These are phyloP conservation scores for Kingdonia uniflora DNA, from an alignment of 164 flowering plant species.

Conservation along the genomic window DNA sequence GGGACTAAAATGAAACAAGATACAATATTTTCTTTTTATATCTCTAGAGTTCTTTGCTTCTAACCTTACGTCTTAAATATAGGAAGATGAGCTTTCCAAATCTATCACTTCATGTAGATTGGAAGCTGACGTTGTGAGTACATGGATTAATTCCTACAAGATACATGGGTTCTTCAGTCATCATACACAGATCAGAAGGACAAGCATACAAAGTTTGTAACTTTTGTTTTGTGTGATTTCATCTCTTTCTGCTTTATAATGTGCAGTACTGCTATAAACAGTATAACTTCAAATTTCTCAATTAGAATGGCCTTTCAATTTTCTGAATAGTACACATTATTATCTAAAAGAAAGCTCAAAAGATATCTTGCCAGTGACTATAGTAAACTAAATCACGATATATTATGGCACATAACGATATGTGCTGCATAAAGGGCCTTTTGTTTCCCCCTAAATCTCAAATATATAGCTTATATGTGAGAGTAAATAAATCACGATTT, in stretches of 20 bases:
- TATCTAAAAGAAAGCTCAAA: no score
- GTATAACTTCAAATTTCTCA: no score
- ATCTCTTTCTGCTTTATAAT: background rate
- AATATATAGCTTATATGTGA: no score
- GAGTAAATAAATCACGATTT: no score
- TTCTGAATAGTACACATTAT: background rate
- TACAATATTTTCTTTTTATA: no score
- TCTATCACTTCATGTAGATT: conserved; percentile 53
- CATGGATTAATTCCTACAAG: conserved; percentile 94
- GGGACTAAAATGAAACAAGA: no score
- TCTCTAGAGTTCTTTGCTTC: no score
- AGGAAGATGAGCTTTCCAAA: conserved; percentile 89
- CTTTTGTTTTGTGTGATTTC: background rate
- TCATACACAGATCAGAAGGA: conserved; percentile 50
- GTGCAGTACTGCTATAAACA: background rate
- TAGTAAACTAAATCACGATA: no score
- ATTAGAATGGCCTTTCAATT: background rate
- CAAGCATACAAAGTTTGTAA: conserved; percentile 55
- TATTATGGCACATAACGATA: no score
- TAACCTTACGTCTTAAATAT: conserved; percentile 2
- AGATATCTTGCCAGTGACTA: no score
- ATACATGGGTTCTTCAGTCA: conserved; percentile 80
- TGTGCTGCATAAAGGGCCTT: no score
- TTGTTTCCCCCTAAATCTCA: no score
- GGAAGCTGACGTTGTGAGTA: conserved; percentile 69